A percentile compares a stretch with the other conserved stretches of the same genome.
Evolutionary conservation across 495 filamentous ascomycete species (phyloP).

Genomic region (Tuber microsphaerosporum): DNA sequence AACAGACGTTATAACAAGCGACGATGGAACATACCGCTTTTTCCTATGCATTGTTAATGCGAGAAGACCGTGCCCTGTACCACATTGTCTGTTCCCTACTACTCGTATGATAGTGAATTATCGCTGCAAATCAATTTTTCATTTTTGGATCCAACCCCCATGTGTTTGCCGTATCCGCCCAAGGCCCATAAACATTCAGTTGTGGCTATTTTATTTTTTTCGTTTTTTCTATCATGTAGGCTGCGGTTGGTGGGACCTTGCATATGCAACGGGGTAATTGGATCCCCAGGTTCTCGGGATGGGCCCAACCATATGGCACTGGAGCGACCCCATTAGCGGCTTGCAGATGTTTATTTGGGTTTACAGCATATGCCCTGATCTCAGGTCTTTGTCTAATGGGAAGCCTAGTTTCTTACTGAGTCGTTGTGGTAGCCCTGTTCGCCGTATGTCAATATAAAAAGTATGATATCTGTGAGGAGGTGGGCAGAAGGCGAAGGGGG

Average conservation of each 20-base stretch:
- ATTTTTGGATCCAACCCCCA: conserved; percentile 24
- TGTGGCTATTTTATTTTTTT: conserved; percentile 21
- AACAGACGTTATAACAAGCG: conserved; percentile 33
- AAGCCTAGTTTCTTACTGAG: conserved; percentile 16
- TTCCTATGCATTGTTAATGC: conserved; percentile 11
- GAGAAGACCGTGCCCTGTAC: conserved; percentile 6
- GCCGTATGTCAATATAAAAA: conserved; percentile 25
- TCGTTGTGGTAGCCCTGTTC: conserved; percentile 14
- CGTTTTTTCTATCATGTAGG: conserved; percentile 25
- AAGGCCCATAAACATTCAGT: conserved; percentile 24
- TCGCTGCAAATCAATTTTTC: conserved; percentile 30
- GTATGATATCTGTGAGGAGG: conserved; percentile 14
- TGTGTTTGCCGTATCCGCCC: conserved; percentile 12
- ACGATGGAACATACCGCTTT: conserved; percentile 26
- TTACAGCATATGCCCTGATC: conserved; percentile 13
- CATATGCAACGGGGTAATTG: conserved; percentile 36
- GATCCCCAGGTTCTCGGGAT: conserved; percentile 33
- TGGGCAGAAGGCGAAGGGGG: conserved; percentile 35
- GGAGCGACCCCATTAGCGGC: conserved; percentile 20
- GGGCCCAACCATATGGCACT: conserved; percentile 29
- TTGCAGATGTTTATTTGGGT: conserved; percentile 21
- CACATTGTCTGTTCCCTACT: conserved; percentile 4
- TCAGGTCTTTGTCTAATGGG: conserved; percentile 12
- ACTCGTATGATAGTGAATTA: conserved; percentile 8
- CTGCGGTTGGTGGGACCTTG: conserved; percentile 29